These are phyloP conservation scores for Cladophialophora yegresii DNA, from an alignment of 2,329 filamentous ascomycete species.

Conservation along the genomic window DNA sequence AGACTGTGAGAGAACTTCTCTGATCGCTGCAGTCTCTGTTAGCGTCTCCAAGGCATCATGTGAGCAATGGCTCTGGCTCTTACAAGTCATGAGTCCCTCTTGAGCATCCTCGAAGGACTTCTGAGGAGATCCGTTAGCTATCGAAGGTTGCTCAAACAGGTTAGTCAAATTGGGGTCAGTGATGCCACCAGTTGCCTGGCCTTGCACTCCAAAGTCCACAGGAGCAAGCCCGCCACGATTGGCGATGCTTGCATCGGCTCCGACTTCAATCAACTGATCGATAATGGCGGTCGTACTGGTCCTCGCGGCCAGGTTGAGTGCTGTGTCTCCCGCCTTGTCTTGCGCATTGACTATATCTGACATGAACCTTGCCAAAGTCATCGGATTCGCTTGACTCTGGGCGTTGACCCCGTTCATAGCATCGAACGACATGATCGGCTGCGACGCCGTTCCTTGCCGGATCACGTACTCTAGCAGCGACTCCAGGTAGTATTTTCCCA, in stretches of 20 bases:
- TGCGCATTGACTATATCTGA: slow-evolving; percentile 95
- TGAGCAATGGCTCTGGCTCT: slow-evolving; percentile 32
- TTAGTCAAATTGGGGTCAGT: slow-evolving; percentile 40
- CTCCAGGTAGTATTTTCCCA: slow-evolving; percentile 94
- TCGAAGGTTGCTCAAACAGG: slow-evolving; percentile 43
- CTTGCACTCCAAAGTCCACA: slow-evolving; percentile 87
- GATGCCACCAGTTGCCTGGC: slow-evolving; percentile 41
- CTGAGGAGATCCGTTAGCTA: slow-evolving; percentile 43
- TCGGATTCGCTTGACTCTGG: slow-evolving; percentile 48
- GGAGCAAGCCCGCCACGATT: slow-evolving; percentile 88
- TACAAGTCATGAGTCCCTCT: slow-evolving; percentile 51
- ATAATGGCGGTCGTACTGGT: slow-evolving; percentile 95
- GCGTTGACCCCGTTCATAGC: slow-evolving; percentile 39
- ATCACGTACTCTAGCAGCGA: slow-evolving; percentile 93
- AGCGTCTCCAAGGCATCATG: slow-evolving; percentile 38
- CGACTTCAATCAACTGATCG: slow-evolving; percentile 92
- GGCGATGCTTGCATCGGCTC: slow-evolving; percentile 86
- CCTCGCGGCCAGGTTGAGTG: slow-evolving; percentile 86
- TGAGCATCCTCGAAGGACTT: slow-evolving; percentile 50
- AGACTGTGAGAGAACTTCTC: slow-evolving; percentile 76
- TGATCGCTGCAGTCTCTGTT: slow-evolving; percentile 63
- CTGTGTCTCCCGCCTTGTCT: slow-evolving; percentile 92
- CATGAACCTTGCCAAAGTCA: slow-evolving; percentile 91
- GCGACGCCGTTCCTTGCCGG: slow-evolving; percentile 69
- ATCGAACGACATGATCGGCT: slow-evolving; percentile 46